Conservation (phyloP, 2,329 filamentous ascomycete species). For the Cadophora sp. region DNA sequence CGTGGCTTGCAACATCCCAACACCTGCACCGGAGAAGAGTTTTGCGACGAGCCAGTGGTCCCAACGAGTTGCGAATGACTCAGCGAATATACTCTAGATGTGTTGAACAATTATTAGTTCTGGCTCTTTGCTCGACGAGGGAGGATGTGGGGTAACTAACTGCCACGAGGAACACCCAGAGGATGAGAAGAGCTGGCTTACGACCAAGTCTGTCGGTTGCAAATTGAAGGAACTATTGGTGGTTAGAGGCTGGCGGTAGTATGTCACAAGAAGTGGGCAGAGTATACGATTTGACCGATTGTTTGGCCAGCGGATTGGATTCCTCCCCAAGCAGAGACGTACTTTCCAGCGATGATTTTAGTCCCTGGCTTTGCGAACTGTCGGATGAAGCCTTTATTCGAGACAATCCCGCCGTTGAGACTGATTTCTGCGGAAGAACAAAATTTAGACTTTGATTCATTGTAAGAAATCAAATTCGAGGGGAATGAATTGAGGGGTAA, state of each 20-base stretch:
- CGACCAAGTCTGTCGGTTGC: conserved; percentile 43
- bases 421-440: conserved; percentile 37
- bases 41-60: conserved; percentile 35
- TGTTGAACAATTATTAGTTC: neutral
- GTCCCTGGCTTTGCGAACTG: conserved; percentile 31
- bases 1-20: conserved; percentile 37
- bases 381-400: conserved; percentile 35
- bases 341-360: conserved; percentile 37
- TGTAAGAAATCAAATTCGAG: neutral
- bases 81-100: conserved; percentile 32
- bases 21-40: conserved; percentile 34
- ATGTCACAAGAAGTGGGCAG: conserved; percentile 23
- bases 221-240: conserved; percentile 31
- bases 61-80: conserved; percentile 33
- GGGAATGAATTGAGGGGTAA: neutral
- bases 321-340: conserved; percentile 34
- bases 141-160: conserved; percentile 20
- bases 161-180: conserved; percentile 44
- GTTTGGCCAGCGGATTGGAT: conserved; percentile 36
- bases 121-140: neutral
- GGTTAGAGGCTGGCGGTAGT: neutral
- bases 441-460: neutral
- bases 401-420: conserved; percentile 35
- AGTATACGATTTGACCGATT: conserved; percentile 39
- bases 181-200: conserved; percentile 45